Percentiles rank a stretch among this genome's conserved stretches.
These are phyloP conservation scores for Dictyostelium firmibasis DNA, from an alignment of 78 protist genomes.

Conservation along the genomic window DNA sequence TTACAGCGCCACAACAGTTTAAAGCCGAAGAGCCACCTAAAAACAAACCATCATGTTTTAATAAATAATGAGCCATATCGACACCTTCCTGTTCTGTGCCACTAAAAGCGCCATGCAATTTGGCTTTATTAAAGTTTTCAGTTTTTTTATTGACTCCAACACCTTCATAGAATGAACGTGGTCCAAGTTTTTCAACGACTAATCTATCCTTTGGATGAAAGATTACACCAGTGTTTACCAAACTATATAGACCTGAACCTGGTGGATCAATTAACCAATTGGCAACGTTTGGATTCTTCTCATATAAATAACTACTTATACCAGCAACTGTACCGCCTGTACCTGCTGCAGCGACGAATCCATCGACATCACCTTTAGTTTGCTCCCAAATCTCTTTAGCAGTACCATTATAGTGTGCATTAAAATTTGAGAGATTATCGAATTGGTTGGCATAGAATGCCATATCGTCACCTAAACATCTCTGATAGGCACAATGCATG, in stretches of 20 bases:
- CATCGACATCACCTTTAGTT: constrained; percentile 69
- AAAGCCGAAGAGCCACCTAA: constrained; percentile 88
- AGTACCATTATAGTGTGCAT: constrained; percentile 86
- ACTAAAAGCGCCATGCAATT: constrained; percentile 73
- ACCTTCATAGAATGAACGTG: constrained; percentile 65
- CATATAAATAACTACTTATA: constrained; percentile 72
- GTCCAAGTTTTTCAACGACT: constrained; percentile 74
- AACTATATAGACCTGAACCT: constrained; percentile 56
- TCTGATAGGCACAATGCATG: constrained; percentile 74
- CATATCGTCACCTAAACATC: constrained; percentile 40
- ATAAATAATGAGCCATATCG: constrained; percentile 85
- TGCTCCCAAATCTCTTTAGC: constrained; percentile 89
- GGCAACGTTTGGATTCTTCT: neutral
- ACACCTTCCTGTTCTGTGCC: constrained; percentile 85
- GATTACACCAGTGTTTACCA: constrained; percentile 54
- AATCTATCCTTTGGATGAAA: constrained; percentile 58
- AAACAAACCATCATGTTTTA: constrained; percentile 86
- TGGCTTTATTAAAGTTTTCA: constrained; percentile 81
- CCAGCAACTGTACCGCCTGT: constrained; percentile 94
- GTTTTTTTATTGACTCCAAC: constrained; percentile 80
- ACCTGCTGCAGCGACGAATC: constrained; percentile 70
- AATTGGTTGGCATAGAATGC: constrained; percentile 86
- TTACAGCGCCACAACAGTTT: constrained; percentile 87
- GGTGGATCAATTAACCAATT: constrained; percentile 69
- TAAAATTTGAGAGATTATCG: constrained; percentile 84